Evolutionary conservation across 495 filamentous ascomycete species (phyloP).

Genomic region (Penicillium atrosanguineum): DNA sequence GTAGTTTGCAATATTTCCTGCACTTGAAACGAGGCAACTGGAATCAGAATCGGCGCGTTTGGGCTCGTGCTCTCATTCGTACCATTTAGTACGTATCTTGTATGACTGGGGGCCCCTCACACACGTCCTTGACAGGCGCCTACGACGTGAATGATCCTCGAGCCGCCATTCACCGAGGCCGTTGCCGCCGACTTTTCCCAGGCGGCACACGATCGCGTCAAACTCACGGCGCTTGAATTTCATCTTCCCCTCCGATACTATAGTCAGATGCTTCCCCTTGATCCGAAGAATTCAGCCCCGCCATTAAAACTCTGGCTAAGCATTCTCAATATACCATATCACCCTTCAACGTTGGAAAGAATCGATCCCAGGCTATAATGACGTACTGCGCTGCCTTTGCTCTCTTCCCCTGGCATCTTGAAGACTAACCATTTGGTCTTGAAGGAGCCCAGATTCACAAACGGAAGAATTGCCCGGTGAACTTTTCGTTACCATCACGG

Average conservation of each 20-base stretch:
- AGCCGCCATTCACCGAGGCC: conserved; percentile 19
- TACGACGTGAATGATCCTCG: conserved; percentile 27
- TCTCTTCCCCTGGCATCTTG: neutral
- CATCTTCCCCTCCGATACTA: conserved; percentile 11
- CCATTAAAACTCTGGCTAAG: conserved; percentile 16
- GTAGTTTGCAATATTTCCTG: neutral
- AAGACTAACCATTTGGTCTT: conserved; percentile 4
- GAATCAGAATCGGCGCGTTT: conserved; percentile 16
- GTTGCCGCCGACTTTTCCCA: conserved; percentile 20
- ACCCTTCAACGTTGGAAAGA: neutral
- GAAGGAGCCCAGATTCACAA: conserved; percentile 48
- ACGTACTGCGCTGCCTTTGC: conserved; percentile 27
- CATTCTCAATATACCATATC: conserved; percentile 13
- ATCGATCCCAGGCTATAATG: conserved; percentile 24
- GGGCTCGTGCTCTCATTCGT: conserved; percentile 21
- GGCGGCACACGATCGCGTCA: conserved; percentile 22
- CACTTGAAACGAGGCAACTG: neutral
- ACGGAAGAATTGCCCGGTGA: conserved; percentile 56
- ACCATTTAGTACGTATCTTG: conserved; percentile 32
- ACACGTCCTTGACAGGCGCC: conserved; percentile 27
- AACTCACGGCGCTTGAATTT: conserved; percentile 16
- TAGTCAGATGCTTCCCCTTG: conserved; percentile 16
- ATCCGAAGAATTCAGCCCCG: conserved; percentile 17
- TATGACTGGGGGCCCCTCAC: conserved; percentile 27
- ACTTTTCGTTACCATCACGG: conserved; percentile 60